A percentile compares a stretch with the other conserved stretches of the same genome.
These are phyloP conservation scores for Metschnikowia reukaufii DNA, from an alignment of 805 yeast species.

Conservation along the genomic window DNA sequence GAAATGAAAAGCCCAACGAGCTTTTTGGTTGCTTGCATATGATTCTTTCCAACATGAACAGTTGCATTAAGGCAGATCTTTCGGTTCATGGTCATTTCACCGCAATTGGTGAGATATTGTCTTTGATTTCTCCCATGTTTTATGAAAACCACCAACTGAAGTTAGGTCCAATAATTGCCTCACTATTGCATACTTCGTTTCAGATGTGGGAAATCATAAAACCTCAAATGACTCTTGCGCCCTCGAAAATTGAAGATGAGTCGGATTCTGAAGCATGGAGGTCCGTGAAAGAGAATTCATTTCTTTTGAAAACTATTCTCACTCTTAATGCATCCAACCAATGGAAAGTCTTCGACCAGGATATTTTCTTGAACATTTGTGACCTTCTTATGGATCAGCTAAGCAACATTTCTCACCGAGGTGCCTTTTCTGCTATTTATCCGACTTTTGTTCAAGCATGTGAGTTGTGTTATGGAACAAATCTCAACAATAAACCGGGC, in stretches of 20 bases:
- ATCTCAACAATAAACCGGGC: conserved; percentile 41
- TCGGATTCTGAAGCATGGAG: conserved; percentile 12
- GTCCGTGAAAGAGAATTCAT: conserved; percentile 56
- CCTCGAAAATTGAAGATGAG: conserved; percentile 41
- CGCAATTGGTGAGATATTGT: conserved; percentile 28
- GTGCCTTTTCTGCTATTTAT: conserved; percentile 86
- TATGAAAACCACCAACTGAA: conserved; percentile 1
- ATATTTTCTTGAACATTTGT: conserved; percentile 42
- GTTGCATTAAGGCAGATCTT: conserved; percentile 29
- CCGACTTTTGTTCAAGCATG: conserved; percentile 77
- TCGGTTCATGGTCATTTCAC: conserved; percentile 70
- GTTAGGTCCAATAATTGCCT: conserved; percentile 6
- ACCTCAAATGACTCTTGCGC: conserved; percentile 54
- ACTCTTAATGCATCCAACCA: conserved; percentile 13
- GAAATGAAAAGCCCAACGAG: not conserved
- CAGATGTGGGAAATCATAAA: conserved; percentile 47
- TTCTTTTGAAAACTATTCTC: conserved; percentile 50
- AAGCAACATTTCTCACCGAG: conserved; percentile 77
- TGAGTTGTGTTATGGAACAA: conserved; percentile 44
- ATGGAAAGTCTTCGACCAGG: conserved; percentile 22
- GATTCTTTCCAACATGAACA: conserved; percentile 6
- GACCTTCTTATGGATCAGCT: conserved; percentile 63
- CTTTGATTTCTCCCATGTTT: not conserved
- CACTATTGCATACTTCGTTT: conserved; percentile 22
- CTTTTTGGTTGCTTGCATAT: conserved; percentile 10